phyloP scores from a whole-genome alignment of 2,329 filamentous ascomycete species.

The Fonsecaea nubica region DNA sequence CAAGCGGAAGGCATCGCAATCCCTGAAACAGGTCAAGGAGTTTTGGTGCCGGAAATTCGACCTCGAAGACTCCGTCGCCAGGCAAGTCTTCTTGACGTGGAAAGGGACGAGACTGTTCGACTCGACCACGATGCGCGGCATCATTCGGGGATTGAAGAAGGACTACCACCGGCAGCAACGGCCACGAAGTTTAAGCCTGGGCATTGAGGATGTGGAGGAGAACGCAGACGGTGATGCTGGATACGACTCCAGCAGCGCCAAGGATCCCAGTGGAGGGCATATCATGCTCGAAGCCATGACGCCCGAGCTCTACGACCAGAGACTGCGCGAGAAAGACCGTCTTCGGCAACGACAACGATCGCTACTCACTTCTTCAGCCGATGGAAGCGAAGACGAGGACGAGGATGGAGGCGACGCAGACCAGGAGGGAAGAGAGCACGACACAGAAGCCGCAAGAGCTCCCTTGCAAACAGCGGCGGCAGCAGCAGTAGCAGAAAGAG shows the following conservation, averaged over 20 bases:
- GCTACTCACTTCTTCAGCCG: not conserved
- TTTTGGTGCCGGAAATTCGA: constrained; percentile 72
- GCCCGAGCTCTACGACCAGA: constrained; percentile 63
- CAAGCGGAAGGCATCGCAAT: constrained; percentile 70
- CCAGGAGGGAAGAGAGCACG: not conserved
- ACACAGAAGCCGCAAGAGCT: not conserved
- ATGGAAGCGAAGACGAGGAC: constrained; percentile 5
- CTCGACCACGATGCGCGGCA: constrained; percentile 72
- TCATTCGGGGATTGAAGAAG: constrained; percentile 56
- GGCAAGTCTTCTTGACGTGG: constrained; percentile 78
- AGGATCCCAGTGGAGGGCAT: constrained; percentile 59
- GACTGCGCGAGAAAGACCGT: constrained; percentile 58
- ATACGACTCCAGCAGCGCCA: constrained; percentile 34
- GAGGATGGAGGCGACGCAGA: constrained; percentile 3
- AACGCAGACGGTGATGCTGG: constrained; percentile 43
- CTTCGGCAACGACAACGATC: constrained; percentile 52
- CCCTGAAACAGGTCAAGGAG: constrained; percentile 69
- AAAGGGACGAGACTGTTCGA: constrained; percentile 74
- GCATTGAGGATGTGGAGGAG: constrained; percentile 55
- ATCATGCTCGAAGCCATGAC: constrained; percentile 83
- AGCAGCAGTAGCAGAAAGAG: constrained; percentile 41
- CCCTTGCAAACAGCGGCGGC: constrained; percentile 30
- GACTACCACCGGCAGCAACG: constrained; percentile 23
- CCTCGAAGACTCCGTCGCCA: constrained; percentile 57
- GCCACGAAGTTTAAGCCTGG: not conserved